These are phyloP conservation scores for Rhynchospora tenuis DNA, from an alignment of 176 grass and related monocot genomes.

Conservation along the genomic window DNA sequence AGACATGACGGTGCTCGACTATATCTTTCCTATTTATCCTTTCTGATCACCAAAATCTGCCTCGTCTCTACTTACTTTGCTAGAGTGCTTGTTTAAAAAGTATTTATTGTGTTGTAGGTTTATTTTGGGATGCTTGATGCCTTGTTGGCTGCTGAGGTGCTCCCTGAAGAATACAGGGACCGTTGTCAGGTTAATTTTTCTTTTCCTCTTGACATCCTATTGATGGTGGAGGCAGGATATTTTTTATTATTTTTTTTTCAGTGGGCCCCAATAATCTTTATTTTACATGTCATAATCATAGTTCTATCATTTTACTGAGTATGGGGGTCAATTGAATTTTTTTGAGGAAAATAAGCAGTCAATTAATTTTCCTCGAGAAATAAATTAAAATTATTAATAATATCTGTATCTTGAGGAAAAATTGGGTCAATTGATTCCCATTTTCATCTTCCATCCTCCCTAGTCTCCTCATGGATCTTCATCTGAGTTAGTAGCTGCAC, in stretches of 20 bases:
- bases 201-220: not conserved
- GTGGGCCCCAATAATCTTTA: no score
- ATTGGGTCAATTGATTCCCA: no score
- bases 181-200: constrained; percentile 51
- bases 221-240: no score
- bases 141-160: constrained; percentile 65
- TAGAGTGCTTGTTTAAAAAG: not conserved
- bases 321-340: no score
- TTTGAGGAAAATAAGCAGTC: no score
- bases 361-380: no score
- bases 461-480: not conserved
- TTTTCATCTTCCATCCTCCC: not conserved
- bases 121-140: constrained; percentile 96
- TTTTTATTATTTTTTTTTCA: no score
- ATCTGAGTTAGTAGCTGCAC: not conserved
- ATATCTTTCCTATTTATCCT: constrained; percentile 10
- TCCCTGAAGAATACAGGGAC: constrained; percentile 75
- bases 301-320: no score
- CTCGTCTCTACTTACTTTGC: not conserved
- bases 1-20: constrained; percentile 57
- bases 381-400: no score
- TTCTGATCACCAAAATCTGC: constrained; percentile 6
- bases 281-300: no score
- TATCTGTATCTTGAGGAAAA: no score
- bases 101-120: constrained; percentile 37